These are phyloP conservation scores for Cyberlindnera suaveolens DNA, from an alignment of 805 yeast species.

Conservation along the genomic window DNA sequence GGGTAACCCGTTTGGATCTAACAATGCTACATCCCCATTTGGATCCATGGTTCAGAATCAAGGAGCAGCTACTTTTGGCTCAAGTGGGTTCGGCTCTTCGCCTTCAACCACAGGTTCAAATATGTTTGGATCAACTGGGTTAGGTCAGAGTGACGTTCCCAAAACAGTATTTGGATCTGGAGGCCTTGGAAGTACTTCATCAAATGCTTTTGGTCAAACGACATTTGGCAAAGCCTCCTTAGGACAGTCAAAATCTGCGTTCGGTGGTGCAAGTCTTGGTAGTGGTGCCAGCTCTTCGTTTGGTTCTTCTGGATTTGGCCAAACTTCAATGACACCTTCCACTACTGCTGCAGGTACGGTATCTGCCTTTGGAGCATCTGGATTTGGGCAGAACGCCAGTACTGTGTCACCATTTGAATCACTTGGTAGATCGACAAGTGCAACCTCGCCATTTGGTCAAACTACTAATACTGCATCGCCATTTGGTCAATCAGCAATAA, in stretches of 20 bases:
- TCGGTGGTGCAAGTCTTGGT: slow-evolving; percentile 2
- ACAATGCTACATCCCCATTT: background rate
- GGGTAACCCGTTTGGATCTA: slow-evolving; percentile 5
- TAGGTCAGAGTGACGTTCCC: background rate
- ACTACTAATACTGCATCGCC: slow-evolving; percentile 3
- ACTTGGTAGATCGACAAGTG: background rate
- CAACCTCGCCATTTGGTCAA: slow-evolving; percentile 2
- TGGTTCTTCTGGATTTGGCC: slow-evolving; percentile 18
- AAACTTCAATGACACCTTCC: background rate
- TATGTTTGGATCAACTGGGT: no score
- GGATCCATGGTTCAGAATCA: background rate
- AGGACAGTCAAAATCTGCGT: background rate
- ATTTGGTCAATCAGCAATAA: slow-evolving; percentile 5
- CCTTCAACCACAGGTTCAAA: no score
- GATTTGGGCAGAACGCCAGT: slow-evolving; percentile 11
- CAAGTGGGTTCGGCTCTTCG: background rate
- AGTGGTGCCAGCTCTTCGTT: background rate
- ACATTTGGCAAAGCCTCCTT: slow-evolving; percentile 7
- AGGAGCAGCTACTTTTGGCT: background rate
- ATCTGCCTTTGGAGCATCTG: slow-evolving; percentile 15
- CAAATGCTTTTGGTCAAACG: background rate
- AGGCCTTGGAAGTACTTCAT: background rate
- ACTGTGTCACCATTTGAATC: slow-evolving; percentile 11
- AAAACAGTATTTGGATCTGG: background rate
- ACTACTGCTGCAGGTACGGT: slow-evolving; percentile 1